These are phyloP conservation scores for Aureobasidium sp. DNA, from an alignment of 2,329 filamentous ascomycete species.

Conservation along the genomic window DNA sequence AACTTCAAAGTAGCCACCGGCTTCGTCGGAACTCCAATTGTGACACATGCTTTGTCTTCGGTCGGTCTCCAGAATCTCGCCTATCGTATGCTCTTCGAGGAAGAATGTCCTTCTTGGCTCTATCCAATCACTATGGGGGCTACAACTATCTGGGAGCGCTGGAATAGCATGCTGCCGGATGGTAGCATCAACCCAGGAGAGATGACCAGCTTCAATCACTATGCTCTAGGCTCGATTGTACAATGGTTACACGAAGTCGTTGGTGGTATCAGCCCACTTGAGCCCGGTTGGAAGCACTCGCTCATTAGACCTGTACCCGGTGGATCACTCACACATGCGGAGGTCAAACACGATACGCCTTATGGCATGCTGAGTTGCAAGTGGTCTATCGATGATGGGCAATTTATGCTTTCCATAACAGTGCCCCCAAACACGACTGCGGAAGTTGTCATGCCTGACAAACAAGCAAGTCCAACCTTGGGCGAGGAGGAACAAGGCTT, in stretches of 20 bases:
- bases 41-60: constrained; percentile 14
- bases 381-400: constrained; percentile 17
- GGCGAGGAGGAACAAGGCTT: constrained; percentile 1
- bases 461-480: neutral
- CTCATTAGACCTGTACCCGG: constrained; percentile 28
- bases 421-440: constrained; percentile 12
- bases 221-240: constrained; percentile 40
- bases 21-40: constrained; percentile 52
- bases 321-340: constrained; percentile 24
- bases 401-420: neutral
- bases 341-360: constrained; percentile 23
- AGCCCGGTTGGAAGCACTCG: constrained; percentile 35
- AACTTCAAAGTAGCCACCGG: constrained; percentile 28
- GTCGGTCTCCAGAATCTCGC: constrained; percentile 14
- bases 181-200: constrained; percentile 37
- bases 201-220: constrained; percentile 46
- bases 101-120: constrained; percentile 39
- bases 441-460: constrained; percentile 10
- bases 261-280: constrained; percentile 32
- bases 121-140: constrained; percentile 40
- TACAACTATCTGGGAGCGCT: constrained; percentile 45
- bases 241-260: constrained; percentile 40
- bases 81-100: constrained; percentile 44
- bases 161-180: constrained; percentile 40
- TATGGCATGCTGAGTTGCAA: constrained; percentile 25